Evolutionary conservation across 2,329 filamentous ascomycete genomes (phyloP).

Genomic region (Xylariales sp.): DNA sequence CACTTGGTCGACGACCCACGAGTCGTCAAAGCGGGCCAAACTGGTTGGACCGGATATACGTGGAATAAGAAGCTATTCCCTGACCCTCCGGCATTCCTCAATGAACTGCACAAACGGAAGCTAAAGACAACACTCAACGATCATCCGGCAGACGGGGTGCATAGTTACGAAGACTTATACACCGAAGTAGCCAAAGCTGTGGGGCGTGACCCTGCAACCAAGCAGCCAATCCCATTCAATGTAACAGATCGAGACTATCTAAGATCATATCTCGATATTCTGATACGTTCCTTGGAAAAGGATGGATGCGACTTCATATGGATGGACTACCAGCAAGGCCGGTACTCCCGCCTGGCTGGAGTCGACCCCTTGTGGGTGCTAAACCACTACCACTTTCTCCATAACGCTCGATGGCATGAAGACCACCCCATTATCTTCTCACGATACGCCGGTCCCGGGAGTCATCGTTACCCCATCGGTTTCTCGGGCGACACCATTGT

Average conservation of each 20-base stretch:
- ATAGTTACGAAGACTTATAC: slow-evolving; percentile 53
- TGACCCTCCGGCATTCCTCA: slow-evolving; percentile 46
- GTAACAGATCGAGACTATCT: slow-evolving; percentile 48
- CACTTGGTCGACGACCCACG: slow-evolving; percentile 47
- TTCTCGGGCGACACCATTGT: slow-evolving; percentile 60
- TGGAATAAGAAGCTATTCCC: slow-evolving; percentile 58
- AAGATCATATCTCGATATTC: slow-evolving; percentile 52
- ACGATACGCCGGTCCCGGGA: slow-evolving; percentile 57
- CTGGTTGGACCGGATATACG: slow-evolving; percentile 53
- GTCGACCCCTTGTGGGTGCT: slow-evolving; percentile 61
- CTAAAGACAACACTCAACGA: slow-evolving; percentile 56
- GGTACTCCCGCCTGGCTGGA: slow-evolving; percentile 42
- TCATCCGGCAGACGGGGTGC: slow-evolving; percentile 56
- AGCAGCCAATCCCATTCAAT: slow-evolving; percentile 52
- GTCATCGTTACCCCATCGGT: slow-evolving; percentile 59
- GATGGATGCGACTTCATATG: slow-evolving; percentile 61
- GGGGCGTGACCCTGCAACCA: slow-evolving; percentile 42
- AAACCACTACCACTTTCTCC: slow-evolving; percentile 60
- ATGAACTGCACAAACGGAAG: slow-evolving; percentile 44
- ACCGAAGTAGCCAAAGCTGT: slow-evolving; percentile 47
- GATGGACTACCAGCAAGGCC: slow-evolving; percentile 65
- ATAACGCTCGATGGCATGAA: slow-evolving; percentile 38
- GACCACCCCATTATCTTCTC: slow-evolving; percentile 49
- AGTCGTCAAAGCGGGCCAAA: slow-evolving; percentile 38
- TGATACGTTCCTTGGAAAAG: slow-evolving; percentile 51